These are phyloP conservation scores for Coelastrella sp. DNA, from an alignment of 139 green algal species.

Conservation along the genomic window DNA sequence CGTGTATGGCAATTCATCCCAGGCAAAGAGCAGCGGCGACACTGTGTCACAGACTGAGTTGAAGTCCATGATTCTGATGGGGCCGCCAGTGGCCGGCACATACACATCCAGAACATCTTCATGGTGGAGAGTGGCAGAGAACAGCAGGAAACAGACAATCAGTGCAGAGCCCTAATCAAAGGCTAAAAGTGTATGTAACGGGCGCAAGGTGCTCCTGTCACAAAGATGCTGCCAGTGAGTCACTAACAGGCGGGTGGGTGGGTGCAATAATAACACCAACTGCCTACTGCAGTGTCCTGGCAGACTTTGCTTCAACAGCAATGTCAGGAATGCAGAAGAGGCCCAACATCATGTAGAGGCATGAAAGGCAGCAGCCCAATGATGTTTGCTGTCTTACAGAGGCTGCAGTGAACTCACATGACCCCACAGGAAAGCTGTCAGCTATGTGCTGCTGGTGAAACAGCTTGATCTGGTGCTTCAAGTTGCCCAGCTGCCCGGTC, in stretches of 20 bases:
- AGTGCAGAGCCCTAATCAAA: not conserved
- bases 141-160: not conserved
- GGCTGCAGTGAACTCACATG: conserved; percentile 48
- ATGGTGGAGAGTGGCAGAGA: not conserved
- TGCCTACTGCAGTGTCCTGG: no score
- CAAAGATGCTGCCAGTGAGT: no score
- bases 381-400: no score
- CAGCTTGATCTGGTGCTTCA: conserved; percentile 3
- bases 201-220: no score
- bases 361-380: no score
- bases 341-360: no score
- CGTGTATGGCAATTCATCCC: conserved; percentile 72
- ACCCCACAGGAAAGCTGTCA: conserved; percentile 51
- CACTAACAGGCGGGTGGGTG: no score
- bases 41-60: conserved; percentile 86
- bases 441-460: conserved; percentile 38
- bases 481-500: not conserved
- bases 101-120: conserved; percentile 85
- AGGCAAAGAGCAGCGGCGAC: conserved; percentile 89
- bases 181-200: no score
- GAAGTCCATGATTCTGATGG: conserved; percentile 90
- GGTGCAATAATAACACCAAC: no score
- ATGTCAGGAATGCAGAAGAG: no score
- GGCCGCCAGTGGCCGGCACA: conserved; percentile 61
- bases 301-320: no score